A percentile compares a stretch with the other conserved stretches of the same genome.
Conservation (phyloP, 1,284 basidiomycete genomes). For the Kwoniella shivajii region DNA sequence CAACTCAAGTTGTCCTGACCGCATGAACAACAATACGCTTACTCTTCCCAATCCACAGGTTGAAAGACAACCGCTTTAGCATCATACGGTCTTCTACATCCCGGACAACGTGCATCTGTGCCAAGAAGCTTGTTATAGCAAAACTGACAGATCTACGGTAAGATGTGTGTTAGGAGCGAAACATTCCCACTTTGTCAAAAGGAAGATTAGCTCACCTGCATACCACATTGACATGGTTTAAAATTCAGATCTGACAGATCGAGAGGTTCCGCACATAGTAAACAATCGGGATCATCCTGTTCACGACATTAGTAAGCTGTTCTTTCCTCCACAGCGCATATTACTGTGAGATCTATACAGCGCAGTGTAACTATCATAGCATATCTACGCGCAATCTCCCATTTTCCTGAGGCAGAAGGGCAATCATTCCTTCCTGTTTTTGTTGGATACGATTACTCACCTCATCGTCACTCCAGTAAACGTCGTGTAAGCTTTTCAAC, state of each 20-base stretch:
- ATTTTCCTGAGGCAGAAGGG: not conserved
- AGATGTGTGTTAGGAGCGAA: not conserved
- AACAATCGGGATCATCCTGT: constrained; percentile 96
- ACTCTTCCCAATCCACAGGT: constrained; percentile 95
- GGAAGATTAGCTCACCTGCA: constrained; percentile 68
- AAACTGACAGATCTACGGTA: constrained; percentile 88
- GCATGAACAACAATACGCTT: constrained; percentile 50
- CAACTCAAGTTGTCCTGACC: not conserved
- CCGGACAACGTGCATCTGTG: constrained; percentile 96
- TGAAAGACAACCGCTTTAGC: constrained; percentile 94
- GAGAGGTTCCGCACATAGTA: constrained; percentile 98
- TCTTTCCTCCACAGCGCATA: not conserved
- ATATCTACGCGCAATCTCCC: too few species aligned
- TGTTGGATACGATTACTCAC: constrained; percentile 35
- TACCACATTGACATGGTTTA: constrained; percentile 98
- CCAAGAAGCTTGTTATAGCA: constrained; percentile 99
- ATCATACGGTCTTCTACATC: constrained; percentile 91
- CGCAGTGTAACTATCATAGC: not conserved
- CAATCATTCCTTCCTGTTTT: too few species aligned
- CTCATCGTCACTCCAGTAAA: constrained; percentile 98
- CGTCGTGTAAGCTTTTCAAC: constrained; percentile 78
- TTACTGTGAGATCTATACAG: not conserved
- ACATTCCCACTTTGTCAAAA: not conserved
- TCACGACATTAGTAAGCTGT: not conserved
- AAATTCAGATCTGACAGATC: constrained; percentile 99